A percentile compares a stretch with the other conserved stretches of the same genome.
phyloP scores from a whole-genome alignment of 371 early-diverging fungal genomes.

The Ordospora colligata region DNA sequence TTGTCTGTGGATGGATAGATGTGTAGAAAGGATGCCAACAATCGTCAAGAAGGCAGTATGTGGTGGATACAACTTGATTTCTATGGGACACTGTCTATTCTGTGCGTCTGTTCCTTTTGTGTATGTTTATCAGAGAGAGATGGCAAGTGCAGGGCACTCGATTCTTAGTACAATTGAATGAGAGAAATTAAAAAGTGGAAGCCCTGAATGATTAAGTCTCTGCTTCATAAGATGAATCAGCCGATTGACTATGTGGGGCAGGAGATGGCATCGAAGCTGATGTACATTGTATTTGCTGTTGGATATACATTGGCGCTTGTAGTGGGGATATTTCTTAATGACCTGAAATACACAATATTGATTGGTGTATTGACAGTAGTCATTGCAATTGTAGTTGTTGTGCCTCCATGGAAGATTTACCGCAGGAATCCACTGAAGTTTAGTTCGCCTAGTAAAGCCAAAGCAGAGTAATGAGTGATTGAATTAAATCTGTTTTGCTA shows the following conservation, averaged over 20 bases:
- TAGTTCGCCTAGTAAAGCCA: constrained; percentile 29
- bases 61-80: neutral
- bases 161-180: neutral
- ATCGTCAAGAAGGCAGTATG: neutral
- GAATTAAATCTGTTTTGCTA: neutral
- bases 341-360: constrained; percentile 52
- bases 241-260: constrained; percentile 61
- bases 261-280: constrained; percentile 43
- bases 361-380: constrained; percentile 30
- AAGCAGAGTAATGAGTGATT: neutral
- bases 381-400: constrained; percentile 32
- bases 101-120: constrained; percentile 3
- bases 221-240: constrained; percentile 45
- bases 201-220: constrained; percentile 1
- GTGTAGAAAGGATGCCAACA: neutral
- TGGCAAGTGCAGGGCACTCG: neutral
- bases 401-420: constrained; percentile 60
- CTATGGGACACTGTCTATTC: neutral
- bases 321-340: constrained; percentile 37
- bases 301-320: constrained; percentile 50
- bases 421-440: constrained; percentile 57
- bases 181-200: neutral
- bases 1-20: neutral
- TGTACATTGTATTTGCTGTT: constrained; percentile 45
- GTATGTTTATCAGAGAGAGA: neutral